A percentile compares a stretch with the other conserved stretches of the same genome.
Conservation (phyloP, 2,329 filamentous ascomycete genomes). For the Paracoccidioides lutzii region DNA sequence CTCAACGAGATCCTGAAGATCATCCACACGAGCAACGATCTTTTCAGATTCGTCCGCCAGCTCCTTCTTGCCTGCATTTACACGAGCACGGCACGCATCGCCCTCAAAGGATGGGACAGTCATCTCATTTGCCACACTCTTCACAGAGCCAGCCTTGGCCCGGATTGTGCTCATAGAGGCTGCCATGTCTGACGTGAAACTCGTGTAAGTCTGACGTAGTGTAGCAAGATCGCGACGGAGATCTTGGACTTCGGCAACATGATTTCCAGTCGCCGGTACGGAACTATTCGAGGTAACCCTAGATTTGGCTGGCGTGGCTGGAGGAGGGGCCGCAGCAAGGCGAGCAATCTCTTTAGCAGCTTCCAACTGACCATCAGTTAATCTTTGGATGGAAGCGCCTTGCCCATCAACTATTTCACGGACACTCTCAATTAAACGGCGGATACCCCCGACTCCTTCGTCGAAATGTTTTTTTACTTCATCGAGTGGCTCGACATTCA, state of each 20-base stretch:
- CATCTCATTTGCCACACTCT: slow-evolving; percentile 58
- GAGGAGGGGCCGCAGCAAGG: slow-evolving; percentile 39
- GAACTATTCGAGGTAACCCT: slow-evolving; percentile 10
- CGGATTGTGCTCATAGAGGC: slow-evolving; percentile 75
- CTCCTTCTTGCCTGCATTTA: slow-evolving; percentile 74
- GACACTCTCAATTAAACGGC: slow-evolving; percentile 71
- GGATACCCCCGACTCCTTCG: slow-evolving; percentile 70
- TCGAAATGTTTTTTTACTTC: slow-evolving; percentile 96
- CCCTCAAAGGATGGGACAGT: slow-evolving; percentile 59
- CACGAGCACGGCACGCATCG: slow-evolving; percentile 71
- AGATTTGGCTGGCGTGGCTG: slow-evolving; percentile 21
- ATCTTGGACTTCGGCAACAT: slow-evolving; percentile 65
- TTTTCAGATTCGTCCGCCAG: slow-evolving; percentile 79
- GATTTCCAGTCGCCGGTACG: slow-evolving; percentile 34
- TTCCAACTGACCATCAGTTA: slow-evolving; percentile 84
- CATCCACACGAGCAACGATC: slow-evolving; percentile 83
- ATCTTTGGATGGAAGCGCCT: slow-evolving; percentile 64
- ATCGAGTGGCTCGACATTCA: slow-evolving; percentile 86
- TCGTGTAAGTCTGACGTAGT: slow-evolving; percentile 82
- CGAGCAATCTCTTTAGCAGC: slow-evolving; percentile 74
- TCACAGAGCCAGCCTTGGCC: slow-evolving; percentile 68
- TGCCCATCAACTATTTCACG: slow-evolving; percentile 76
- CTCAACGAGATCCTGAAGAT: slow-evolving; percentile 93
- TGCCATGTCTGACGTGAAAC: slow-evolving; percentile 78
- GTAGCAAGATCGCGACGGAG: slow-evolving; percentile 82